These are phyloP conservation scores for Phialocephala sp. DNA, from an alignment of 2,329 filamentous ascomycete species.

Conservation along the genomic window DNA sequence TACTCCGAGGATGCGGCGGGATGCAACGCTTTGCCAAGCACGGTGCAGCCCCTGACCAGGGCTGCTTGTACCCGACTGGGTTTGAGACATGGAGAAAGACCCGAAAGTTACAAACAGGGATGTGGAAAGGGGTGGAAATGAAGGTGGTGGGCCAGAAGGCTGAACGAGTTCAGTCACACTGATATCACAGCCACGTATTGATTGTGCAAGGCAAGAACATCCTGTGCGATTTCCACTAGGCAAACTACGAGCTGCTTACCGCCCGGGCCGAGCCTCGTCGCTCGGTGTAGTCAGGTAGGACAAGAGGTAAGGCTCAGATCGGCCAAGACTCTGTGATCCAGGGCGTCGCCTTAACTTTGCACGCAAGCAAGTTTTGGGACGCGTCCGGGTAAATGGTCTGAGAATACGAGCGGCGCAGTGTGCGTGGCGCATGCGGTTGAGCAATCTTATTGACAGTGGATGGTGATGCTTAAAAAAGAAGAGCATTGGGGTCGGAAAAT, in stretches of 20 bases:
- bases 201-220: background rate
- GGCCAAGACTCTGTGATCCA: too few species aligned
- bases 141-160: background rate
- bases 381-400: background rate
- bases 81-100: background rate
- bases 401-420: background rate
- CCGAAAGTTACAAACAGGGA: background rate
- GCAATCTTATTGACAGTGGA: background rate
- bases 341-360: too few species aligned
- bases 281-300: too few species aligned
- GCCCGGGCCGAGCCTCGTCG: background rate
- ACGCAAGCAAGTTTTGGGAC: too few species aligned
- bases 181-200: background rate
- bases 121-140: background rate
- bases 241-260: background rate
- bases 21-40: constrained; percentile 6
- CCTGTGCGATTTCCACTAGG: background rate
- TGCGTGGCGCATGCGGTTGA: background rate
- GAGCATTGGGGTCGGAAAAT: background rate
- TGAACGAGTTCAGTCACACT: background rate
- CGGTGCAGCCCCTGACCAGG: background rate
- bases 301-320: too few species aligned
- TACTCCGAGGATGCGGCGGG: background rate
- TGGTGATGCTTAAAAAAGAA: background rate
- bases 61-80: background rate